Evolutionary conservation across 257 asterid genomes (phyloP).

Genomic region (Jacaranda copaia): DNA sequence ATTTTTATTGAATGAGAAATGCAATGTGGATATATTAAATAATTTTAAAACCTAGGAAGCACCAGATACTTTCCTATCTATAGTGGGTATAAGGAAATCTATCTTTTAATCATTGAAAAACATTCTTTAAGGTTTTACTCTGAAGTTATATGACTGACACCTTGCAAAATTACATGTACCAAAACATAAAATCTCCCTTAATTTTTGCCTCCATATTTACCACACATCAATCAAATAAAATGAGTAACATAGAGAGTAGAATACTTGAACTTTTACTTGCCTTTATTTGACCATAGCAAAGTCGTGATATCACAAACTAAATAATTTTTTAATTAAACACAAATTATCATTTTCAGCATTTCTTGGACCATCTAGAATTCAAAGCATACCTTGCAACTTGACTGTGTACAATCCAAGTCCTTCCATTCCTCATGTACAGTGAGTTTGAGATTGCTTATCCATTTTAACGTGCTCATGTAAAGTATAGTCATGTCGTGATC

Average conservation of each 20-base stretch:
- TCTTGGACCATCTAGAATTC: background rate
- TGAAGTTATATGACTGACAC: slow-evolving; percentile 38
- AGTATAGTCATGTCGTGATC: slow-evolving; percentile 44
- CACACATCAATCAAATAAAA: too few species aligned
- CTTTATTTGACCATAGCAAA: slow-evolving; percentile 40
- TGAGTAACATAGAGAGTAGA: background rate
- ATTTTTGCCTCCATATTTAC: too few species aligned
- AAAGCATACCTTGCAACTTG: slow-evolving; percentile 47
- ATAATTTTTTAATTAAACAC: background rate
- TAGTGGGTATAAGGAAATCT: background rate
- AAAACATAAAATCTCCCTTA: too few species aligned
- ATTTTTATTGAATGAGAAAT: too few species aligned
- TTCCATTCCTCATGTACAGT: slow-evolving; percentile 38
- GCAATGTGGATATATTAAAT: too few species aligned
- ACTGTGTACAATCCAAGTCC: slow-evolving; percentile 46
- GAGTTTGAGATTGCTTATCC: slow-evolving; percentile 39
- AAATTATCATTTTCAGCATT: background rate
- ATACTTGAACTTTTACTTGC: background rate
- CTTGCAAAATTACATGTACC: slow-evolving; percentile 21
- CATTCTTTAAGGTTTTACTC: slow-evolving; percentile 31
- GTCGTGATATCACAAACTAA: slow-evolving; percentile 13
- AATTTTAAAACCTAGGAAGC: too few species aligned
- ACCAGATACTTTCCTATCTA: background rate
- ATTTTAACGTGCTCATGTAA: slow-evolving; percentile 39
- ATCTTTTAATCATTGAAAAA: slow-evolving; percentile 23